Percentiles rank a stretch among this genome's conserved stretches.
Evolutionary conservation across 2,329 filamentous ascomycete genomes (phyloP).

Genomic region (Fusarium mexicanum): DNA sequence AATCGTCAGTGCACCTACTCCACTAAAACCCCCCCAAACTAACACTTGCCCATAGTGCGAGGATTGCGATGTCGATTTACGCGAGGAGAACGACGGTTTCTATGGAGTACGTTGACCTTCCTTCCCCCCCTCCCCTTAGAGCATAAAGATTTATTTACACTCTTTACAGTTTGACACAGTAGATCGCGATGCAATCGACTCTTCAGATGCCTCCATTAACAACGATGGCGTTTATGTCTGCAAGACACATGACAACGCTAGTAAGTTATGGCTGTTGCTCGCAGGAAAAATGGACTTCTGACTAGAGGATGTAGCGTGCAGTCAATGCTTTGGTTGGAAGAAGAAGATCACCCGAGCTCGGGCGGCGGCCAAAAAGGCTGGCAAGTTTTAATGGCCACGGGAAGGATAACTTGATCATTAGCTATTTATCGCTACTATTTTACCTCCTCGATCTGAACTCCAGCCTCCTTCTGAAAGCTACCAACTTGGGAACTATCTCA

Average conservation of each 20-base stretch:
- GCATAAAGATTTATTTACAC: rapidly evolving
- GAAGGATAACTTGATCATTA: rapidly evolving
- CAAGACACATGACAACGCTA: rapidly evolving
- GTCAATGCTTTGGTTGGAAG: background rate
- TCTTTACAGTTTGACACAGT: background rate
- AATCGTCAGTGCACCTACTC: rapidly evolving
- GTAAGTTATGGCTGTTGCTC: background rate
- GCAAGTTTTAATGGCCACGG: rapidly evolving
- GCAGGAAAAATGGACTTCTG: rapidly evolving
- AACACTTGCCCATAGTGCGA: background rate
- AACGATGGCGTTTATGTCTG: background rate
- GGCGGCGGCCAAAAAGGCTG: rapidly evolving
- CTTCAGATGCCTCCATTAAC: rapidly evolving
- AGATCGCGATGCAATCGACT: background rate
- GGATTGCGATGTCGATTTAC: background rate
- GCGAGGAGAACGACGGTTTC: background rate
- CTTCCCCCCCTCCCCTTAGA: rapidly evolving
- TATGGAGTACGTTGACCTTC: background rate
- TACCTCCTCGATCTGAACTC: background rate
- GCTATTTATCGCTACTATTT: rapidly evolving
- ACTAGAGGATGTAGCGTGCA: rapidly evolving
- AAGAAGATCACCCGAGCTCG: background rate
- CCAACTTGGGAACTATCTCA: constrained; percentile 1
- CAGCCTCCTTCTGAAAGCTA: rapidly evolving
- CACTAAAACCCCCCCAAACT: background rate